phyloP scores from a whole-genome alignment of 2,329 filamentous ascomycete species.

The Ophiostoma piceae region DNA sequence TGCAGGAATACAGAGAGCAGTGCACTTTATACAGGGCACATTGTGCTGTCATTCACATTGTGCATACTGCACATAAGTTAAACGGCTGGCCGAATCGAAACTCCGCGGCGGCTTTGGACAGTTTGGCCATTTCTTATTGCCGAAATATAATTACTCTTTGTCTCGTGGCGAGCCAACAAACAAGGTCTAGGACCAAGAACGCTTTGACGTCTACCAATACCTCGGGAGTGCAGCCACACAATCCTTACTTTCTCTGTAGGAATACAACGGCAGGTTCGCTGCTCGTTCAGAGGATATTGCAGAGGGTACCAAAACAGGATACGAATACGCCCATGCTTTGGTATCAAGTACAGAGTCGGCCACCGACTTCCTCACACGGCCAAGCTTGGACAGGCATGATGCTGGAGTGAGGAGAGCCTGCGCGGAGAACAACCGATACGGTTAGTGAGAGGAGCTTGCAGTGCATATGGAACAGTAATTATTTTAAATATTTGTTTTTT shows the following conservation, averaged over 20 bases:
- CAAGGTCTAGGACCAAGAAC: constrained; percentile 1
- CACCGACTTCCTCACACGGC: constrained; percentile 1
- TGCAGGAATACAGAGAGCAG: no score
- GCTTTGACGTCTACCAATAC: constrained; percentile 9
- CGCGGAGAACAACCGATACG: background rate
- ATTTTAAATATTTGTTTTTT: no score
- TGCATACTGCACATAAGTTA: background rate
- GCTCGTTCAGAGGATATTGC: background rate
- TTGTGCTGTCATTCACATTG: no score
- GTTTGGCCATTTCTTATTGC: background rate
- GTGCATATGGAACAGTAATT: no score
- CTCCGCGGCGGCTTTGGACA: background rate
- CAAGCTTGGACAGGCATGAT: background rate
- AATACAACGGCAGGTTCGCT: background rate
- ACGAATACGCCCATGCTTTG: background rate
- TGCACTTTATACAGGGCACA: background rate
- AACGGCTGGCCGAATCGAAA: background rate
- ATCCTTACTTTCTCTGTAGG: background rate
- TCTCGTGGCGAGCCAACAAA: constrained; percentile 2
- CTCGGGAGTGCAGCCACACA: constrained; percentile 10
- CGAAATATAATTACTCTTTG: constrained; percentile 10
- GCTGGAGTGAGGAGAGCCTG: background rate
- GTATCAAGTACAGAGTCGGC: background rate
- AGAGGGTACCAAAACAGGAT: background rate
- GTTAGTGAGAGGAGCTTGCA: background rate